These are phyloP conservation scores for Elsinoe arachidis DNA, from an alignment of 2,329 filamentous ascomycete genomes.

Conservation along the genomic window DNA sequence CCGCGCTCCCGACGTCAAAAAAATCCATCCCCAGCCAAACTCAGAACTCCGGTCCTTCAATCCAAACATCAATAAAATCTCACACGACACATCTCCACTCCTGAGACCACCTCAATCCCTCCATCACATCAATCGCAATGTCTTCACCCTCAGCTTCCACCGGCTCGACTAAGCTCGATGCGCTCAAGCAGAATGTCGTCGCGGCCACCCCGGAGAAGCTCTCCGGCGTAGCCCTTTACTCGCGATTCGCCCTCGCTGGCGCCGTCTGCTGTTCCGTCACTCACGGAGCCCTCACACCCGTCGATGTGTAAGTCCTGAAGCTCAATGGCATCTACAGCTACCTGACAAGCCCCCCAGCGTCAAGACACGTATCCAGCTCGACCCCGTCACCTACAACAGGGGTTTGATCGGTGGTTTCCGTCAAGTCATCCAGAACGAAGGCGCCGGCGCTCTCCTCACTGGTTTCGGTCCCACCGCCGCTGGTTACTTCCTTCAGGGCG, in stretches of 20 bases:
- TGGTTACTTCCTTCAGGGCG: slow-evolving; percentile 90
- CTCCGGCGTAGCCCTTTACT: slow-evolving; percentile 68
- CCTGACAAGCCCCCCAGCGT: slow-evolving; percentile 38
- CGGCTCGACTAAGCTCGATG: slow-evolving; percentile 45
- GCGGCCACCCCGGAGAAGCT: slow-evolving; percentile 46
- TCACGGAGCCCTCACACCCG: slow-evolving; percentile 91
- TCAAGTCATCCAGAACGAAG: slow-evolving; percentile 76
- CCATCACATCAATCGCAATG: slow-evolving; percentile 11
- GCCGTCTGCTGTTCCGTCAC: slow-evolving; percentile 97
- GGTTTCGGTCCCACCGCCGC: slow-evolving; percentile 78
- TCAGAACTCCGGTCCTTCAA: background rate
- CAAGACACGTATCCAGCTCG: slow-evolving; percentile 93
- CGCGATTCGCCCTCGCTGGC: slow-evolving; percentile 92
- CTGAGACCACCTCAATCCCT: slow-evolving; percentile 6
- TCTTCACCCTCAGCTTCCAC: slow-evolving; percentile 37
- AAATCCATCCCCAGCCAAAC: slow-evolving; percentile 14
- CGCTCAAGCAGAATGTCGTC: slow-evolving; percentile 39
- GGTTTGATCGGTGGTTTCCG: slow-evolving; percentile 80
- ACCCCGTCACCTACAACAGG: slow-evolving; percentile 79
- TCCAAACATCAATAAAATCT: background rate
- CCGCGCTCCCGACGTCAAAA: slow-evolving; percentile 6
- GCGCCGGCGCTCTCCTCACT: slow-evolving; percentile 76
- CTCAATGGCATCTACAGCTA: background rate
- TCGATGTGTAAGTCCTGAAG: slow-evolving; percentile 89
- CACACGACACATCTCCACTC: slow-evolving; percentile 12